These are phyloP conservation scores for Pisolithus thermaeus DNA, from an alignment of 1,284 basidiomycete species.

Conservation along the genomic window DNA sequence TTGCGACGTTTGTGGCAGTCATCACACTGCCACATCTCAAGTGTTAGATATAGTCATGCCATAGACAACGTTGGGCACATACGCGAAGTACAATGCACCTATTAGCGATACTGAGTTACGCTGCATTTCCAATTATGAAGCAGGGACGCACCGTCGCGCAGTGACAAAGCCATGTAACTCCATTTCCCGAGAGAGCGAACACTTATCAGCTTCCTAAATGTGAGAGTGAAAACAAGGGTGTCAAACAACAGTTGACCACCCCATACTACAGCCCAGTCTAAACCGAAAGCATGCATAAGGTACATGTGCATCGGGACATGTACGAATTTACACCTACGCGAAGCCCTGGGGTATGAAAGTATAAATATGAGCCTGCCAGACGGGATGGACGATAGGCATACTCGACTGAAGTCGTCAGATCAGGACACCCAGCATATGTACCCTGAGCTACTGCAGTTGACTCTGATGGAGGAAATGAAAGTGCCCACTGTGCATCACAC, in stretches of 20 bases:
- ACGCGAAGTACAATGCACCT: not conserved
- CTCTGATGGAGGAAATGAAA: not conserved
- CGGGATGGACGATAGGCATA: not conserved
- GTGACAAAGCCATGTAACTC: not conserved
- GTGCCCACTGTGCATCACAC: not conserved
- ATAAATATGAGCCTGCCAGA: not conserved
- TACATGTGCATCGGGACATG: too few species aligned
- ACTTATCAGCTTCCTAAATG: not conserved
- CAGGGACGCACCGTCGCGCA: not conserved
- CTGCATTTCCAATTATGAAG: not conserved
- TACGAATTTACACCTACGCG: not conserved
- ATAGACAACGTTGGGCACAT: not conserved
- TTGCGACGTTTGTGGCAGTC: not conserved
- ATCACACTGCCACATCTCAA: not conserved
- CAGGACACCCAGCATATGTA: not conserved
- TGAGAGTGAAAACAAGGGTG: not conserved
- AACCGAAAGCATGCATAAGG: not conserved
- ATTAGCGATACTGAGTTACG: not conserved
- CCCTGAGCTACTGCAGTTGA: not conserved
- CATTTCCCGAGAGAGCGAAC: not conserved
- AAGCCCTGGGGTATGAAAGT: not conserved
- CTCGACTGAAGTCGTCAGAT: not conserved
- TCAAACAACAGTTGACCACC: not conserved
- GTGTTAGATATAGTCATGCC: not conserved
- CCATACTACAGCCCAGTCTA: not conserved